Evolutionary conservation across 176 grass and related monocot species (phyloP).

Genomic region (Hyparrhenia diplandra): DNA sequence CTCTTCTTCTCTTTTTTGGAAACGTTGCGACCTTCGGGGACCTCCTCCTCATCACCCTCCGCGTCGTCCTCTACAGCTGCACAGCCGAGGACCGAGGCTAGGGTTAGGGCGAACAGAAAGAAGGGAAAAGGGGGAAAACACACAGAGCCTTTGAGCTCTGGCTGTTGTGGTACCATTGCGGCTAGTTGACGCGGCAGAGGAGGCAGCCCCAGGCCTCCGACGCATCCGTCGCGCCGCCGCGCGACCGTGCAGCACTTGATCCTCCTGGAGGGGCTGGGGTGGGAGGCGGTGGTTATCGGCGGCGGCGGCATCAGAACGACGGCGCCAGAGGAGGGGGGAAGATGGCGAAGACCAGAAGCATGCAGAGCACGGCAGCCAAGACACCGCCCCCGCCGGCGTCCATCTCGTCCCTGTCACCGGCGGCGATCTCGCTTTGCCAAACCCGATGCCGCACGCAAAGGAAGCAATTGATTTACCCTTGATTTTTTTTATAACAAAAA

Average conservation of each 20-base stretch:
- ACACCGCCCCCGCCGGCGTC: constrained; percentile 52
- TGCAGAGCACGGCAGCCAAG: constrained; percentile 46
- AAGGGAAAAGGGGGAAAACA: no score
- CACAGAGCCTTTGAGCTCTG: not conserved
- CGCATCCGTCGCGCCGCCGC: constrained; percentile 64
- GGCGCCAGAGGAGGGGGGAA: constrained; percentile 70
- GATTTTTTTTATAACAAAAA: not conserved
- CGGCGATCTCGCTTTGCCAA: constrained; percentile 9
- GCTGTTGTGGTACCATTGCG: constrained; percentile 31
- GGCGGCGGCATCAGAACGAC: constrained; percentile 41
- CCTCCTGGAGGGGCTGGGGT: constrained; percentile 61
- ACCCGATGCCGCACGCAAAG: not conserved
- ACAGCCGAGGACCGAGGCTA: not conserved
- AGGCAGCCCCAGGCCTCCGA: constrained; percentile 51
- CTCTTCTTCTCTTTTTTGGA: constrained; percentile 91
- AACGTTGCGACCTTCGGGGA: constrained; percentile 33
- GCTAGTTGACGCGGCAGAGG: constrained; percentile 57
- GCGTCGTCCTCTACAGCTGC: constrained; percentile 35
- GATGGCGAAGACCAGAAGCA: constrained; percentile 54
- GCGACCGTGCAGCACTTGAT: constrained; percentile 51
- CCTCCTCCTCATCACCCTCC: constrained; percentile 62
- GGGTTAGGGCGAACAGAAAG: not conserved
- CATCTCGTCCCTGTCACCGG: constrained; percentile 43
- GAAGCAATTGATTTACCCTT: not conserved
- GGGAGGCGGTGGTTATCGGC: constrained; percentile 42